These are phyloP conservation scores for Chlorella sp. DNA, from an alignment of 139 green algal genomes.

Conservation along the genomic window DNA sequence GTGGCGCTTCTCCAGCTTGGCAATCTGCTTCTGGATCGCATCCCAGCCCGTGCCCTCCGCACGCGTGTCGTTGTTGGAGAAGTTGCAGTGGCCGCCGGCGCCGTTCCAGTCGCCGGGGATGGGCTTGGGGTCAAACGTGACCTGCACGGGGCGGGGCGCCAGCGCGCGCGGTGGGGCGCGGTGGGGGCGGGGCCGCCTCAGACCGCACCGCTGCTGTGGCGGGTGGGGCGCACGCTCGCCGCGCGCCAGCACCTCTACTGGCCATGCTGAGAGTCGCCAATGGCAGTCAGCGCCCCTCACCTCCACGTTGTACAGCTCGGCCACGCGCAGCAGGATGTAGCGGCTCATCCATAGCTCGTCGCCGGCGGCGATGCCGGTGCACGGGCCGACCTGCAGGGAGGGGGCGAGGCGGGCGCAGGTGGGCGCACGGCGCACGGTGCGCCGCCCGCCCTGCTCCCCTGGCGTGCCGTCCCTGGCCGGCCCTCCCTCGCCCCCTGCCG, in stretches of 20 bases:
- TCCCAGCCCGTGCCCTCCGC: constrained; percentile 66
- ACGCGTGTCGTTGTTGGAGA: constrained; percentile 91
- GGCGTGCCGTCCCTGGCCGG: neutral
- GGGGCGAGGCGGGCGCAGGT: neutral
- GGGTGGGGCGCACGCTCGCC: too few relatives aligned
- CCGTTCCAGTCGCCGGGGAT: constrained; percentile 99
- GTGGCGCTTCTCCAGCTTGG: constrained; percentile 90
- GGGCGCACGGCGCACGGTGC: neutral
- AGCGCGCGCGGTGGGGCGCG: too few relatives aligned
- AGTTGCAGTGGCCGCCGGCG: constrained; percentile 97
- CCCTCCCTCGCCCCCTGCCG: too few relatives aligned
- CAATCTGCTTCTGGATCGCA: constrained; percentile 87
- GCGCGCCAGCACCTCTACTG: too few relatives aligned
- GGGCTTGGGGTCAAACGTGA: constrained; percentile 97
- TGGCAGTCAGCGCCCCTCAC: too few relatives aligned
- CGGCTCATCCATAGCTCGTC: constrained; percentile 97
- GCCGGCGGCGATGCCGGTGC: constrained; percentile 82
- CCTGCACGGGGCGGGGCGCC: too few relatives aligned
- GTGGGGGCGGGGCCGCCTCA: too few relatives aligned
- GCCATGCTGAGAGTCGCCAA: too few relatives aligned
- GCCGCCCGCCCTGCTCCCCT: too few relatives aligned
- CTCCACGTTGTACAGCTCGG: constrained; percentile 89
- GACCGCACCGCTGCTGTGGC: too few relatives aligned
- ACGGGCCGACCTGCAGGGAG: constrained; percentile 83
- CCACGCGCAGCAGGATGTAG: constrained; percentile 92